Evolutionary conservation across 495 filamentous ascomycete species (phyloP).

Genomic region (Penicillium manginii): DNA sequence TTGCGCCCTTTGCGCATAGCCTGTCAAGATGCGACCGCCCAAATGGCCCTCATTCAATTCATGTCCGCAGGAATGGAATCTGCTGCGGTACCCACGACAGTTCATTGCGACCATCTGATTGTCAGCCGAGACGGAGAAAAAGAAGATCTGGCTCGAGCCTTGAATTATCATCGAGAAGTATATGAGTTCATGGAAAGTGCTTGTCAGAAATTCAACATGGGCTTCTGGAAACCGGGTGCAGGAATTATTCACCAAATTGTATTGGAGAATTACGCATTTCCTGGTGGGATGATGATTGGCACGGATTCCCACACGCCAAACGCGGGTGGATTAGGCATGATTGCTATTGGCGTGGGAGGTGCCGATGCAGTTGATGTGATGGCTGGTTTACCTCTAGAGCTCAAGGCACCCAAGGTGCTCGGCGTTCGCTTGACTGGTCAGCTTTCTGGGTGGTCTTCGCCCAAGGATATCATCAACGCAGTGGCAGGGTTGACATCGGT

Average conservation of each 20-base stretch:
- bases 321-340: constrained; percentile 87
- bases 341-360: constrained; percentile 87
- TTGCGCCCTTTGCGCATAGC: constrained; percentile 87
- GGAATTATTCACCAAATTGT: constrained; percentile 95
- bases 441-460: constrained; percentile 80
- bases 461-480: constrained; percentile 87
- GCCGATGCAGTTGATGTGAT: constrained; percentile 94
- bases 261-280: constrained; percentile 91
- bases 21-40: constrained; percentile 93
- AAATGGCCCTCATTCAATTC: constrained; percentile 95
- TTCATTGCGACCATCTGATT: constrained; percentile 94
- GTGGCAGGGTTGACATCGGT: constrained; percentile 87
- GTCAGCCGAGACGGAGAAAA: constrained; percentile 82
- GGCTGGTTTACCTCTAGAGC: constrained; percentile 85
- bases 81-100: constrained; percentile 82
- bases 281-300: constrained; percentile 86
- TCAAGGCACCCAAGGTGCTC: constrained; percentile 88
- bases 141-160: constrained; percentile 79
- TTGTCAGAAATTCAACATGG: constrained; percentile 92
- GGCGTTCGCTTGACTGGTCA: constrained; percentile 83
- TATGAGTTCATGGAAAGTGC: constrained; percentile 89
- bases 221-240: constrained; percentile 91
- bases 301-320: constrained; percentile 95
- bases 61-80: constrained; percentile 86
- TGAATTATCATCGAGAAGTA: constrained; percentile 87